Evolutionary conservation across 352 stramenopile genomes (phyloP), one percentile per base, ranked within the genome.

Genomic region (Phytophthora foliorum): DNA sequence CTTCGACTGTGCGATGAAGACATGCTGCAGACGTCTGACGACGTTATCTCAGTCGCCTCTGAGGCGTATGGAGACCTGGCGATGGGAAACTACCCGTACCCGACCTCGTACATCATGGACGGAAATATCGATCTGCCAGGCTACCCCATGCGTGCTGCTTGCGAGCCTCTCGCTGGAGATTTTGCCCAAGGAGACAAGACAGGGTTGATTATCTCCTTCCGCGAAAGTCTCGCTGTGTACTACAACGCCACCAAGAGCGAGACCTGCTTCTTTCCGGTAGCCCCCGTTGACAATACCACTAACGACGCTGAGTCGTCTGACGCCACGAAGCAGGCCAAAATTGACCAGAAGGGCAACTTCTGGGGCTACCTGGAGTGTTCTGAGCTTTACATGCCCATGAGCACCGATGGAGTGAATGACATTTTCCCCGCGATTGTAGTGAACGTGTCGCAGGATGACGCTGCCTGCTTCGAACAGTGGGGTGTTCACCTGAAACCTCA

Each of bases 341-440:
- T 82, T 13, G 67, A 77, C 17, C 49, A 67, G 8, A 78, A 72
- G 46, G 69, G 70, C 44, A 78, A 83, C 49, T 75, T 87, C 6
- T 86, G 68, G 75, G 57, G 74, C 57, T 89, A 84, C 51, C 57
- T 89, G 19, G 69, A 81, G 52, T 89, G 81, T 58, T 74, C 81
- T 0, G 74, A 84, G 67, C 62, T 85, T 4, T 85, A 81, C 49
- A 77, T 81, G 72, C 78, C 82, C 6, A 78, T 85, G 44, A 68
- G 67, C 22, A 75, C 74, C 16, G 76, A 81, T 56, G 67, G 72
- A 49, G 60, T 81, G 14, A 61, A 69, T 56, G 79, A 88, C 32
- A 60, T 84, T 17, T 89, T 74, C 57, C 75, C 72, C 4, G 13
- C 64, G 3, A 14, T 29, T 7, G 24, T 67, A 22, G 60, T 69